Conservation (phyloP, 2,329 filamentous ascomycete species). For the Teratosphaeria pseudoeucalypti region DNA sequence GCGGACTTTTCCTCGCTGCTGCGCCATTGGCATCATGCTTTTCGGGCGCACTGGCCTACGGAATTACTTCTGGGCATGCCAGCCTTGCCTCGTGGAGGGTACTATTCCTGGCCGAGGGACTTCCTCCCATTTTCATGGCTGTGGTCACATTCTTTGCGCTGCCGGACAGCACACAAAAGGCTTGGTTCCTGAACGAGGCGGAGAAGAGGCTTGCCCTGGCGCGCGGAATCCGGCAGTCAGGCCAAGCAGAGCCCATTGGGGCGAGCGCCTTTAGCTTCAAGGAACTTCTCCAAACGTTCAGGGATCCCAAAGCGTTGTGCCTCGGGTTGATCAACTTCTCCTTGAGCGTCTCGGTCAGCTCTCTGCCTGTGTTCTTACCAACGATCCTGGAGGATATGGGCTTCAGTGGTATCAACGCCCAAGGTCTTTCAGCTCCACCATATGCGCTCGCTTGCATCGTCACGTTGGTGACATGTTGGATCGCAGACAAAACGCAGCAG, state of each 20-base stretch:
- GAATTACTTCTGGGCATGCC: background rate
- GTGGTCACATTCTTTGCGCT: background rate
- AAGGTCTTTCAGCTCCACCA: constrained; percentile 41
- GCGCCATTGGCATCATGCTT: background rate
- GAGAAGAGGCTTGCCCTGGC: constrained; percentile 49
- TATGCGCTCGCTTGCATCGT: constrained; percentile 30
- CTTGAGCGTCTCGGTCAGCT: constrained; percentile 51
- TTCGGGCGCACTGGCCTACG: background rate
- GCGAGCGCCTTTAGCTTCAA: constrained; percentile 29
- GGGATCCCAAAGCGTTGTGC: constrained; percentile 16
- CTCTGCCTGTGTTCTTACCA: constrained; percentile 32
- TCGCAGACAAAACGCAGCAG: constrained; percentile 28
- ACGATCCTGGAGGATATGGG: constrained; percentile 48
- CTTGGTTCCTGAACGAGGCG: constrained; percentile 43
- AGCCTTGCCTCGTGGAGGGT: background rate
- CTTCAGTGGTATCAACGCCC: constrained; percentile 54
- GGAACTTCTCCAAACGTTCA: constrained; percentile 39
- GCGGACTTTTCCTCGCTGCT: background rate
- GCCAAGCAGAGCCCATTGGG: constrained; percentile 30
- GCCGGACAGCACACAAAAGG: background rate
- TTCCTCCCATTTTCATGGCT: background rate
- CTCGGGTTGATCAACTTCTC: constrained; percentile 43
- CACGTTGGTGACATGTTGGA: constrained; percentile 25
- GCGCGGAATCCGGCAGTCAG: constrained; percentile 36
- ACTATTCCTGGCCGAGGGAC: background rate